A percentile compares a stretch with the other conserved stretches of the same genome.
Evolutionary conservation across 768 basidiomycete species (phyloP).

Genomic region (Boletus tomentosulus): DNA sequence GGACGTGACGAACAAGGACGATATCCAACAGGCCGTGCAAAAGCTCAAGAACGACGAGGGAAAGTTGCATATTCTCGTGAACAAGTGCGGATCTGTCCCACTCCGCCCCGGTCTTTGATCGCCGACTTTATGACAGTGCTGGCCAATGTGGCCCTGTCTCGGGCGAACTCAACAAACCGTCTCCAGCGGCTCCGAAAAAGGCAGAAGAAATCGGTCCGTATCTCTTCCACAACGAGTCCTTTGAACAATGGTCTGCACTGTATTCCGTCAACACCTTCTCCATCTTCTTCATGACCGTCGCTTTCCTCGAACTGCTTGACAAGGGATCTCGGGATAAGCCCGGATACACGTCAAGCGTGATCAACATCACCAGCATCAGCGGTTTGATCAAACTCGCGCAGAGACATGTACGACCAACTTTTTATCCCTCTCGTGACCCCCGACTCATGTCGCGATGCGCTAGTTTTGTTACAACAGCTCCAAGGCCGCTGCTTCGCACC

Average conservation of each 20-base stretch:
- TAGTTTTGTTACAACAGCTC: slow-evolving; percentile 82
- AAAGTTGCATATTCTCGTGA: slow-evolving; percentile 72
- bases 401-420: slow-evolving; percentile 57
- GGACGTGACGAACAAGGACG: slow-evolving; percentile 68
- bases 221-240: slow-evolving; percentile 64
- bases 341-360: slow-evolving; percentile 59
- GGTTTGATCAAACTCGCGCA: slow-evolving; percentile 68
- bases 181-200: slow-evolving; percentile 55
- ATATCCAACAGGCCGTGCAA: slow-evolving; percentile 55
- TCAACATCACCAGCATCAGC: slow-evolving; percentile 78
- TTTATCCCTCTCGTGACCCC: not conserved
- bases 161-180: slow-evolving; percentile 51
- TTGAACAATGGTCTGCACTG: slow-evolving; percentile 58
- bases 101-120: not conserved
- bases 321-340: slow-evolving; percentile 60
- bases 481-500: slow-evolving; percentile 72
- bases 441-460: not conserved
- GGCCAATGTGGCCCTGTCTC: slow-evolving; percentile 68
- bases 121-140: slow-evolving; percentile 43
- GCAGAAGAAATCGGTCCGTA: slow-evolving; percentile 64
- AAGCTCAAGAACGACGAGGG: slow-evolving; percentile 42
- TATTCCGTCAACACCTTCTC: slow-evolving; percentile 70
- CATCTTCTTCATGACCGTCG: slow-evolving; percentile 72
- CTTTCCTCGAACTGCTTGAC: slow-evolving; percentile 71
- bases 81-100: slow-evolving; percentile 52